phyloP scores from a whole-genome alignment of 306 rosid species.

The Echinosophora koreensis region DNA sequence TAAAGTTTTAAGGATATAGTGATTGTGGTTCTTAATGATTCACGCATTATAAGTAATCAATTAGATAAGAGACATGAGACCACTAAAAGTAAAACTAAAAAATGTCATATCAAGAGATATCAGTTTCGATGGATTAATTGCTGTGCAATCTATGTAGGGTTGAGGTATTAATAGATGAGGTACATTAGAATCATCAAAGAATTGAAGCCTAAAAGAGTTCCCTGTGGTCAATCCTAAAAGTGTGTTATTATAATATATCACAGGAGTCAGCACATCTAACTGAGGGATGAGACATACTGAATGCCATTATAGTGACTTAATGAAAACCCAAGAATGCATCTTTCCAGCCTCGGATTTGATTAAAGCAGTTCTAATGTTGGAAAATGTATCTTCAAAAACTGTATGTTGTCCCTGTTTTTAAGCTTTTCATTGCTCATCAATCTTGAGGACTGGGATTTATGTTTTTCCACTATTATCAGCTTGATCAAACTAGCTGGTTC shows the following conservation, averaged over 20 bases:
- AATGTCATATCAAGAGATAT: slow-evolving; percentile 34
- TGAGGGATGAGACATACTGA: neutral
- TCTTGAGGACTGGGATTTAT: slow-evolving; percentile 2
- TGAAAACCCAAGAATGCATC: neutral
- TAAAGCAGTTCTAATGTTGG: no score
- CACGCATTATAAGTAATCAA: slow-evolving; percentile 26
- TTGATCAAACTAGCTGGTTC: no score
- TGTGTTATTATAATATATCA: slow-evolving; percentile 19
- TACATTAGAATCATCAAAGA: slow-evolving; percentile 8
- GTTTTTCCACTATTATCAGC: slow-evolving; percentile 32
- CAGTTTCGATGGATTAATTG: slow-evolving; percentile 36
- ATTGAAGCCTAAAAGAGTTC: neutral
- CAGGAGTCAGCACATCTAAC: slow-evolving; percentile 12
- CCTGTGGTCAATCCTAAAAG: neutral
- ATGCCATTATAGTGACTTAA: slow-evolving; percentile 3
- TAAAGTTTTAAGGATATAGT: slow-evolving; percentile 33
- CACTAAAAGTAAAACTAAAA: slow-evolving; percentile 21
- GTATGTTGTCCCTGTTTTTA: no score
- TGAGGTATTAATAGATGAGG: slow-evolving; percentile 55
- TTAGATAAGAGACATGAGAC: slow-evolving; percentile 19
- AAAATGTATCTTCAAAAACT: no score
- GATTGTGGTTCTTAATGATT: slow-evolving; percentile 28
- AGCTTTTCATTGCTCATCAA: slow-evolving; percentile 18
- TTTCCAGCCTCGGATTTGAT: slow-evolving; percentile 15
- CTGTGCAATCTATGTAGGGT: slow-evolving; percentile 91